These are phyloP conservation scores for Didymella keratinophila DNA, from an alignment of 2,329 filamentous ascomycete species.

Conservation along the genomic window DNA sequence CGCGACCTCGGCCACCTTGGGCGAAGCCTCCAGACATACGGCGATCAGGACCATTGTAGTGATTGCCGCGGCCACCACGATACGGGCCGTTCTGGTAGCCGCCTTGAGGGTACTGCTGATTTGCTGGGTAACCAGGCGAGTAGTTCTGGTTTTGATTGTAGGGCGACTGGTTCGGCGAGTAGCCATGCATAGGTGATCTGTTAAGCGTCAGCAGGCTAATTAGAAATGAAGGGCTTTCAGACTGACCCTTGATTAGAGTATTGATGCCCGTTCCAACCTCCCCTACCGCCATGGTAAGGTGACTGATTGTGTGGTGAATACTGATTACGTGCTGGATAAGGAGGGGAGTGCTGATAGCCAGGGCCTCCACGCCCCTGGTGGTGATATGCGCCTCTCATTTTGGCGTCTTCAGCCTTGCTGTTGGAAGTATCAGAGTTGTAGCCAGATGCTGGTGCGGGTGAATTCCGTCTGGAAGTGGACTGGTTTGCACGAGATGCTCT, in stretches of 20 bases:
- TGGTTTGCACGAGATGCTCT: slow-evolving; percentile 26
- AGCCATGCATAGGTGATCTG: slow-evolving; percentile 61
- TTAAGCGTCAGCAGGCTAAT: slow-evolving; percentile 34
- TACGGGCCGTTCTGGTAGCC: slow-evolving; percentile 58
- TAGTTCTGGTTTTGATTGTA: slow-evolving; percentile 55
- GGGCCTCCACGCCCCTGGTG: slow-evolving; percentile 49
- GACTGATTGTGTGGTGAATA: slow-evolving; percentile 69
- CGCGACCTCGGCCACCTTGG: slow-evolving; percentile 61
- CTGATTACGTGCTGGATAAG: slow-evolving; percentile 64
- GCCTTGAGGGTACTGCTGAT: slow-evolving; percentile 63
- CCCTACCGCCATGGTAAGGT: slow-evolving; percentile 64
- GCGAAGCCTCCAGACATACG: slow-evolving; percentile 55
- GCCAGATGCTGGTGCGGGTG: slow-evolving; percentile 39
- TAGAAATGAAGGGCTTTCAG: neutral
- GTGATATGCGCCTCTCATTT: slow-evolving; percentile 49
- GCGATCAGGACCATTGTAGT: slow-evolving; percentile 58
- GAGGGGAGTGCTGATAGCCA: slow-evolving; percentile 67
- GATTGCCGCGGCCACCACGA: slow-evolving; percentile 66
- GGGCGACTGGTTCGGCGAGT: slow-evolving; percentile 64
- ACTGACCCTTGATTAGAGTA: slow-evolving; percentile 61
- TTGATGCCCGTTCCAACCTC: slow-evolving; percentile 59
- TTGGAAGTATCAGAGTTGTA: slow-evolving; percentile 44
- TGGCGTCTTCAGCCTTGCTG: slow-evolving; percentile 36
- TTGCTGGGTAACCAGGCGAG: slow-evolving; percentile 58
- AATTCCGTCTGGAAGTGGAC: slow-evolving; percentile 35